Evolutionary conservation across 257 asterid species (phyloP), one percentile per base, ranked within the genome.

Genomic region (Anisodus acutangulus): DNA sequence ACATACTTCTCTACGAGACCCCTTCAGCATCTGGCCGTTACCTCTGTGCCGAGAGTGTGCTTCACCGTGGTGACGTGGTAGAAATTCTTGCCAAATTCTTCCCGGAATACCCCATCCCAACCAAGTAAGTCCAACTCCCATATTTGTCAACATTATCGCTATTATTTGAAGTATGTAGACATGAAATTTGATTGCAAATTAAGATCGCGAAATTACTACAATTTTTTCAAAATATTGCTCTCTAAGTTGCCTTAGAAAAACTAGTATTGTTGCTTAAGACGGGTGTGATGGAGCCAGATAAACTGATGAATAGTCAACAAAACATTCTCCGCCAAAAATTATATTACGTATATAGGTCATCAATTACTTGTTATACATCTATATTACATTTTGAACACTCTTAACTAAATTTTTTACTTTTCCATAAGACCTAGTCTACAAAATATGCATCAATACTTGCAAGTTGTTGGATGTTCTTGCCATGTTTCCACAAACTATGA

Each of bases 61-160:
- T 97, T 83, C 99, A 97, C 87, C 97, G 99, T 2, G 99, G 91
- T 0, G 98, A 97, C 0, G 93, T 97, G 69, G 99, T 97, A 2
- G 98, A 94, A 71, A 93, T 97, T 79, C 90, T 97, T 0, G 90
- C 94, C 83, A 95, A 94, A 84, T 90, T 93, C 85, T 97, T 97
- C 83, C 99, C 99, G 0, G 98, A 94, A 58, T 97, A 94, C 79
- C 99, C 99, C 0, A 86, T 93, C 51, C 99, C 99, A 10, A 91
- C 93, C 85, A 94, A 90, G 99, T 96, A 92, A 91, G 97, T 85
- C 66, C 16, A 76, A 51, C 31, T 74, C 60, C 45, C 43, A 19
- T 1, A 49, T 19, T 19, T 74, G 3, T 15, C 72, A 35, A 66
- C 37, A 5, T 66, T 3, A 35, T 66, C 72, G 4, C 9, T 31